Evolutionary conservation across 2,329 filamentous ascomycete species (phyloP).

Genomic region (Bipolaris bicolor): DNA sequence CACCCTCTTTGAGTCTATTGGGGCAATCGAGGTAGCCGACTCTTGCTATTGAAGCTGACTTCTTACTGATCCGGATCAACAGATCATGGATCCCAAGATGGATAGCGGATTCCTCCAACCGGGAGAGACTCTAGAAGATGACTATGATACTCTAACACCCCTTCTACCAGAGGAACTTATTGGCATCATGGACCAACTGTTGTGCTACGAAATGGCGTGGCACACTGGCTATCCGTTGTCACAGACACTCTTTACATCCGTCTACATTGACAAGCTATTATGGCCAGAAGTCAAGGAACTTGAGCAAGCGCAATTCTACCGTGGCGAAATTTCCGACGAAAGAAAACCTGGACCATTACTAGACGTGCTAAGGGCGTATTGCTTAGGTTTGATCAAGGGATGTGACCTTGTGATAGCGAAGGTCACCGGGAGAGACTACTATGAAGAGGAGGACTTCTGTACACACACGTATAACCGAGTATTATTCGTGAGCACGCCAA

Average conservation of each 20-base stretch:
- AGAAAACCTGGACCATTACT: constrained; percentile 35
- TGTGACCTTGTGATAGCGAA: constrained; percentile 79
- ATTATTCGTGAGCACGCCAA: constrained; percentile 63
- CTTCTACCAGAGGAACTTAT: constrained; percentile 80
- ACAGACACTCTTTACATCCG: constrained; percentile 90
- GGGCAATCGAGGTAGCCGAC: constrained; percentile 70
- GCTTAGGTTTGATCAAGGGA: constrained; percentile 80
- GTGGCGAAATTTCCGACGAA: constrained; percentile 27
- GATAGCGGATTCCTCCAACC: constrained; percentile 85
- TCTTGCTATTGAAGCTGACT: not conserved
- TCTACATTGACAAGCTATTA: constrained; percentile 85
- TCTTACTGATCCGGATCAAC: constrained; percentile 9
- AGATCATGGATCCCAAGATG: constrained; percentile 99
- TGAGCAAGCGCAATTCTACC: constrained; percentile 68
- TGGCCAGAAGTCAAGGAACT: constrained; percentile 70
- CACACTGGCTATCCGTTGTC: constrained; percentile 94
- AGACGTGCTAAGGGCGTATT: constrained; percentile 80
- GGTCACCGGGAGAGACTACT: constrained; percentile 84
- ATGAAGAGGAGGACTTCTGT: constrained; percentile 98
- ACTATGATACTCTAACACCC: constrained; percentile 73
- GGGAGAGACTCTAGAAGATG: constrained; percentile 81
- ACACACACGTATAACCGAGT: constrained; percentile 86
- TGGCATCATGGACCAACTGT: constrained; percentile 90
- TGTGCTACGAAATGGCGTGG: constrained; percentile 97
- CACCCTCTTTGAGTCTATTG: constrained; percentile 92